These are phyloP conservation scores for Arctium lappa DNA, from an alignment of 129 eudicot species.

Conservation along the genomic window DNA sequence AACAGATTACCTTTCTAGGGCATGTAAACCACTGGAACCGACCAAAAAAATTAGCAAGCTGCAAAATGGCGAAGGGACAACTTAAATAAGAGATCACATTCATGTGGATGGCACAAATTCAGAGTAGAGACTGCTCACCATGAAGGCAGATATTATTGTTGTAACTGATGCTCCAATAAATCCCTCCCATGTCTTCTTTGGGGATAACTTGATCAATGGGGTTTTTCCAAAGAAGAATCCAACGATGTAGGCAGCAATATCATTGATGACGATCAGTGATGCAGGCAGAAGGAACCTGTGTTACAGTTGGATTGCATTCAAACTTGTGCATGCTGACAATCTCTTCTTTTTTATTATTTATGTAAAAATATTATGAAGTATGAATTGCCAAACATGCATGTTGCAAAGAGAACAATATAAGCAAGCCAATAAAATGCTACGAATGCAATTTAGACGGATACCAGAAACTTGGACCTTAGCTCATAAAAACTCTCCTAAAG, in stretches of 20 bases:
- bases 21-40: constrained; percentile 91
- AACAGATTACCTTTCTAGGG: constrained; percentile 69
- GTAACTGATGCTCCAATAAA: constrained; percentile 95
- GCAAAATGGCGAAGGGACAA: constrained; percentile 32
- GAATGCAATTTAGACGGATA: neutral
- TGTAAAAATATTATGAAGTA: neutral
- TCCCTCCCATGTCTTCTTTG: constrained; percentile 99
- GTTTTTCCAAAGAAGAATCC: constrained; percentile 98
- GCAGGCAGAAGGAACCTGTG: constrained; percentile 99
- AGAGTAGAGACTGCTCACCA: constrained; percentile 51
- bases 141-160: constrained; percentile 79
- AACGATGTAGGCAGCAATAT: constrained; percentile 88
- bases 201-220: constrained; percentile 88
- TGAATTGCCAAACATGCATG: neutral
- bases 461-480: neutral
- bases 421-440: neutral
- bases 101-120: neutral
- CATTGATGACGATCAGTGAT: constrained; percentile 89
- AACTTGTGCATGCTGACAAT: constrained; percentile 15
- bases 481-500: neutral
- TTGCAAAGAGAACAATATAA: neutral
- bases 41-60: constrained; percentile 90
- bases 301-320: constrained; percentile 10
- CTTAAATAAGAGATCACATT: neutral
- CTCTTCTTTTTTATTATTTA: neutral